Conservation (phyloP, 331 rosid species). For the Spiraea crenata region DNA sequence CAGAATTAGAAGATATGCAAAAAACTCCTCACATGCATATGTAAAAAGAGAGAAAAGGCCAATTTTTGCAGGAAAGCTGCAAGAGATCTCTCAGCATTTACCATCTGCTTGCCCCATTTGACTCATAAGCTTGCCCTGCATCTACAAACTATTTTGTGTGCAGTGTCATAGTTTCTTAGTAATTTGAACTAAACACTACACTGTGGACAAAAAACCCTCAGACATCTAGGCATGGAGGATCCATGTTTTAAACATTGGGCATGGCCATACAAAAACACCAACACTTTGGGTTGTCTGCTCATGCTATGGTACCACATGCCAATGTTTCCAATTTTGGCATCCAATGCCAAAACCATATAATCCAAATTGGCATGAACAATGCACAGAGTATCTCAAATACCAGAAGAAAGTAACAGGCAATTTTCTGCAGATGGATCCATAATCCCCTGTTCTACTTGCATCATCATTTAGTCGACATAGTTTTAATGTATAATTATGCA, state of each 20-base stretch:
- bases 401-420: neutral
- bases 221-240: neutral
- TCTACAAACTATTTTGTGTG: no score
- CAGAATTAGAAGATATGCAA: neutral
- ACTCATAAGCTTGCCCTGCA: neutral
- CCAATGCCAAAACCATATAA: neutral
- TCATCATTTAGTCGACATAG: neutral
- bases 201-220: no score
- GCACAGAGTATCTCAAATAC: neutral
- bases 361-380: neutral
- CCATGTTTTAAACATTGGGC: conserved; percentile 1
- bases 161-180: no score
- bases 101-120: neutral
- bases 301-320: conserved; percentile 9
- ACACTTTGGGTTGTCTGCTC: conserved; percentile 1
- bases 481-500: neutral
- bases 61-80: conserved; percentile 3
- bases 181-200: no score
- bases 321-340: conserved; percentile 9
- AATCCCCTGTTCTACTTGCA: neutral
- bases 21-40: neutral
- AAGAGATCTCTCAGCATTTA: neutral
- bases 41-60: neutral
- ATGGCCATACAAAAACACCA: conserved; percentile 5
- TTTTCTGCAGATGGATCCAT: neutral